phyloP scores from a whole-genome alignment of 108 stramenopile species.

The Mayamaea pseudoterrestris region DNA sequence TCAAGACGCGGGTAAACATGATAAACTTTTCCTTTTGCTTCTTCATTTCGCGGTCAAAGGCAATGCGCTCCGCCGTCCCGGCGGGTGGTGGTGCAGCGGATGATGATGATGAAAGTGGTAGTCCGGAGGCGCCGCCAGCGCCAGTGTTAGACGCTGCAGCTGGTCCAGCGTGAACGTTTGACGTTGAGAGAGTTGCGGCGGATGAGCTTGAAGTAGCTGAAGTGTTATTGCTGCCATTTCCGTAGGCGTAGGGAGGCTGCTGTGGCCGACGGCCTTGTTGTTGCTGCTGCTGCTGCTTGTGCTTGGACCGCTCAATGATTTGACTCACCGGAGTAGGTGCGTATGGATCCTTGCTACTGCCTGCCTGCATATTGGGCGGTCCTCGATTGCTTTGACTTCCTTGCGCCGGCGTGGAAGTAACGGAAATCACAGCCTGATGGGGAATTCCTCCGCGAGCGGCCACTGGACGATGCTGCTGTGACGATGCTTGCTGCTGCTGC shows the following conservation, averaged over 20 bases:
- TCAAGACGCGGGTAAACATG: slow-evolving; percentile 75
- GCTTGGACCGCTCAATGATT: slow-evolving; percentile 7
- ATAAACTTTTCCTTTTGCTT: slow-evolving; percentile 69
- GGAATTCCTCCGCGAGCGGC: too few species aligned
- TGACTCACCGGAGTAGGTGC: slow-evolving; percentile 17
- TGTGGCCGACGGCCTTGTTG: not conserved
- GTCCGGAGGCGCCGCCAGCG: not conserved
- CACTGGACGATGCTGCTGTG: too few species aligned
- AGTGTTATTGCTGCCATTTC: not conserved
- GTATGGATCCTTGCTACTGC: slow-evolving; percentile 9
- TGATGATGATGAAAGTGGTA: slow-evolving; percentile 1
- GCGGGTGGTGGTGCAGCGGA: not conserved
- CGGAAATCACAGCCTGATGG: too few species aligned
- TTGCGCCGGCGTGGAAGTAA: too few species aligned
- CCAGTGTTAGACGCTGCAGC: not conserved
- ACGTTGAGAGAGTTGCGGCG: too few species aligned
- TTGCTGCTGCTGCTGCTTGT: not conserved
- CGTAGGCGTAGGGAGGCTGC: not conserved
- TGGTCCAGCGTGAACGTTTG: too few species aligned
- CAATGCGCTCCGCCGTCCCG: not conserved
- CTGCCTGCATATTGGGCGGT: not conserved
- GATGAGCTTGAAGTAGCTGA: not conserved
- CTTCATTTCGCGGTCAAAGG: slow-evolving; percentile 18
- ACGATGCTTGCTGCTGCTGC: too few species aligned
- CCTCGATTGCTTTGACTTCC: not conserved